Conservation (phyloP, 768 basidiomycete genomes). For the Auriscalpium vulgare region DNA sequence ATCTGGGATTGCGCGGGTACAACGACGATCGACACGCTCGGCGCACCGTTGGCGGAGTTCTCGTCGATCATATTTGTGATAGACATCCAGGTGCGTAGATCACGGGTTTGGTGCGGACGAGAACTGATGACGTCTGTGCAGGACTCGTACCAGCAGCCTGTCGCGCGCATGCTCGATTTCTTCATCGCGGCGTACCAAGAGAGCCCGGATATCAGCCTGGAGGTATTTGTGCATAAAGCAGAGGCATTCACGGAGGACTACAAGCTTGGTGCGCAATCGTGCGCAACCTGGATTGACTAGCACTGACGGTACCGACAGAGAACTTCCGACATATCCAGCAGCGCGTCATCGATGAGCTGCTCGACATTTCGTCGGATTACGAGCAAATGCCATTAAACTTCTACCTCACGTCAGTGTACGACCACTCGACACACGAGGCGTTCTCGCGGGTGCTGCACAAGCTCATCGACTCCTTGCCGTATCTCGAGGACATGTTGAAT, state of each 20-base stretch:
- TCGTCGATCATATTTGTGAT: conserved; percentile 88
- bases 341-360: conserved; percentile 73
- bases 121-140: conserved; percentile 21
- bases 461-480: conserved; percentile 75
- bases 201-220: conserved; percentile 71
- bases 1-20: conserved; percentile 95
- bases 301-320: conserved; percentile 36
- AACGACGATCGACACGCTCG: conserved; percentile 71
- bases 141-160: conserved; percentile 81
- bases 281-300: neutral
- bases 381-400: conserved; percentile 78
- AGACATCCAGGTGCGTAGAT: conserved; percentile 72
- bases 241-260: conserved; percentile 90
- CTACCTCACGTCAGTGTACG: conserved; percentile 88
- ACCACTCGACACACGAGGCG: conserved; percentile 86
- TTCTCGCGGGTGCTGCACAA: conserved; percentile 88
- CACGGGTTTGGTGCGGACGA: conserved; percentile 4
- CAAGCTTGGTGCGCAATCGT: conserved; percentile 58
- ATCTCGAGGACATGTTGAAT: conserved; percentile 82
- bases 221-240: conserved; percentile 94
- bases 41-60: conserved; percentile 68
- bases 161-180: conserved; percentile 75
- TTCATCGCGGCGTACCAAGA: conserved; percentile 69
- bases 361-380: conserved; percentile 68
- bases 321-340: conserved; percentile 89